These are phyloP conservation scores for Aspergillus texensis DNA, from an alignment of 2,329 filamentous ascomycete species.

Conservation along the genomic window DNA sequence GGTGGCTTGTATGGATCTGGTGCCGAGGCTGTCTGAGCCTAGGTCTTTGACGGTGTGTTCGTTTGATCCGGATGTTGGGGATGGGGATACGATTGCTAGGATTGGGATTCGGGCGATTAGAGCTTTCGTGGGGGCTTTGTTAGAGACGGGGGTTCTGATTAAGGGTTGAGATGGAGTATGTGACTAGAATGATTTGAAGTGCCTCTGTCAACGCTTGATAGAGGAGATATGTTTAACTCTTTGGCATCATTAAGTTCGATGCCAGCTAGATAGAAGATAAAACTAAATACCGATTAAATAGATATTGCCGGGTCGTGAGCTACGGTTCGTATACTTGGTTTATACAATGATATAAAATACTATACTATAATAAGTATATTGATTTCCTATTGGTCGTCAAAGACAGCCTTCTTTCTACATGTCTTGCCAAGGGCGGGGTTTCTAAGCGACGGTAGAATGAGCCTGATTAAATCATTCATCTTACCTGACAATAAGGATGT, in stretches of 20 bases:
- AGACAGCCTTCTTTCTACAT: too few relatives aligned
- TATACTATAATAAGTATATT: too few relatives aligned
- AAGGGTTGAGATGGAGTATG: neutral
- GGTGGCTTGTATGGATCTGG: neutral
- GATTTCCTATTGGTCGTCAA: too few relatives aligned
- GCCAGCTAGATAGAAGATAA: too few relatives aligned
- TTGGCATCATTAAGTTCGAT: neutral
- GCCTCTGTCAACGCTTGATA: neutral
- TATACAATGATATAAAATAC: too few relatives aligned
- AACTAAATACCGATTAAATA: too few relatives aligned
- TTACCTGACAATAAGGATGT: too few relatives aligned
- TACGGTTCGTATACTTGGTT: too few relatives aligned
- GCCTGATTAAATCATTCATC: too few relatives aligned
- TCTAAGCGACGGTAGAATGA: too few relatives aligned
- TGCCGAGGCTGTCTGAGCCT: neutral
- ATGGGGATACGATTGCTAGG: neutral
- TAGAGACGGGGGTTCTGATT: neutral
- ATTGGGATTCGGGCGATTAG: neutral
- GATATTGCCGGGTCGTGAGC: too few relatives aligned
- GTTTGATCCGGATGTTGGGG: neutral
- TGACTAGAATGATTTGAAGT: neutral
- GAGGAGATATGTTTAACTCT: neutral
- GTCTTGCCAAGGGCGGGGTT: too few relatives aligned
- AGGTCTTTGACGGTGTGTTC: neutral
- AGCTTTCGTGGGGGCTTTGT: neutral